These are phyloP conservation scores for Erysimum cheiranthoides DNA, from an alignment of 345 rosid species.

Conservation along the genomic window DNA sequence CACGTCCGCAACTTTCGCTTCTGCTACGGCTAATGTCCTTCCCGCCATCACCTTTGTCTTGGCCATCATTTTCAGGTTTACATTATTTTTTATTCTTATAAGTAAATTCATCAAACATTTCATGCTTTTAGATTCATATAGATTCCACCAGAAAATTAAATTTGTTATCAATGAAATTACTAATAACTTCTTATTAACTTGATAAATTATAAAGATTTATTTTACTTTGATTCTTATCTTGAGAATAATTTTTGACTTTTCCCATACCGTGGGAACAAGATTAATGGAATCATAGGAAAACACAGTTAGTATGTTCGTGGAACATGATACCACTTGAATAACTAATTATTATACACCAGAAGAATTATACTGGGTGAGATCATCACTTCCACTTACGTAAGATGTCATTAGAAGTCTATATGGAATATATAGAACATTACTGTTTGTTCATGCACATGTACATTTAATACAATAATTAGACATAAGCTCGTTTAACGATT, in stretches of 20 bases:
- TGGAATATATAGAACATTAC: conserved; percentile 4
- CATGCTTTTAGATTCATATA: not conserved
- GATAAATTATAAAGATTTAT: not conserved
- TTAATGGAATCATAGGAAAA: conserved; percentile 40
- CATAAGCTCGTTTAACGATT: conserved; percentile 15
- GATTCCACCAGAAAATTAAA: conserved; percentile 12
- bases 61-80: conserved; percentile 84
- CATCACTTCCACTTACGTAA: conserved; percentile 44
- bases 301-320: conserved; percentile 33
- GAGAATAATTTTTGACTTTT: conserved; percentile 23
- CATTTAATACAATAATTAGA: not conserved
- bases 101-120: not conserved
- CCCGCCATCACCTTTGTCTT: conserved; percentile 84
- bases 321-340: conserved; percentile 36
- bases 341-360: conserved; percentile 26
- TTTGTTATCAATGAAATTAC: not conserved
- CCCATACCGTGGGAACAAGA: conserved; percentile 43
- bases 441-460: conserved; percentile 31
- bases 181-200: not conserved
- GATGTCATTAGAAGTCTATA: conserved; percentile 35
- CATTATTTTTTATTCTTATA: not conserved
- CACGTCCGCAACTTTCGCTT: conserved; percentile 90
- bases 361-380: conserved; percentile 30
- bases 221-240: conserved; percentile 35
- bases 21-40: conserved; percentile 70